Conservation (phyloP, 1,284 basidiomycete genomes). For the Wallemia hederae region DNA sequence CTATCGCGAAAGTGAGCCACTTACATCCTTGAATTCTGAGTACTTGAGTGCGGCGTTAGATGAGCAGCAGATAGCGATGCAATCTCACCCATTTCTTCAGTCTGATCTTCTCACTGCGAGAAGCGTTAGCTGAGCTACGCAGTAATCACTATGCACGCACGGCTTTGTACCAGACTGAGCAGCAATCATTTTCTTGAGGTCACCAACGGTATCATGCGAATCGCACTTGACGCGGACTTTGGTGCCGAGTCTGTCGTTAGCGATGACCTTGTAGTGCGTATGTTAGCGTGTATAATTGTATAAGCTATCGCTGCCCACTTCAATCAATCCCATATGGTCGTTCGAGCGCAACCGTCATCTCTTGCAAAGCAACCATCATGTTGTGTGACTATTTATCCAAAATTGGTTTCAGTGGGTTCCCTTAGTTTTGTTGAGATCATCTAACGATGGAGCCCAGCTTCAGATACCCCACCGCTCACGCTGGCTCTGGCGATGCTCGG, state of each 20-base stretch:
- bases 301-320: neutral
- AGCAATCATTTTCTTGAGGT: constrained; percentile 83
- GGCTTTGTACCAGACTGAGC: constrained; percentile 77
- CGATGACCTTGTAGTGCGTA: constrained; percentile 79
- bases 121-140: neutral
- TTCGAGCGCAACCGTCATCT: neutral
- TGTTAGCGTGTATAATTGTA: too few species aligned
- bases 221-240: constrained; percentile 89
- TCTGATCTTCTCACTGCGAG: constrained; percentile 38
- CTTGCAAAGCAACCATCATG: neutral
- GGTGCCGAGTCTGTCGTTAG: constrained; percentile 81
- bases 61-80: neutral
- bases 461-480: neutral
- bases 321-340: neutral
- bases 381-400: neutral
- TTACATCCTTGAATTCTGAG: neutral
- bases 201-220: constrained; percentile 82
- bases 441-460: neutral
- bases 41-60: neutral
- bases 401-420: neutral
- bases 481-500: neutral
- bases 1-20: neutral
- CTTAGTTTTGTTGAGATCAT: neutral
- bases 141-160: neutral
- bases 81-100: constrained; percentile 59